Percentiles rank a stretch among this genome's conserved stretches.
Evolutionary conservation across 2,329 filamentous ascomycete genomes (phyloP).

Genomic region (Colletotrichum ledebouriae): DNA sequence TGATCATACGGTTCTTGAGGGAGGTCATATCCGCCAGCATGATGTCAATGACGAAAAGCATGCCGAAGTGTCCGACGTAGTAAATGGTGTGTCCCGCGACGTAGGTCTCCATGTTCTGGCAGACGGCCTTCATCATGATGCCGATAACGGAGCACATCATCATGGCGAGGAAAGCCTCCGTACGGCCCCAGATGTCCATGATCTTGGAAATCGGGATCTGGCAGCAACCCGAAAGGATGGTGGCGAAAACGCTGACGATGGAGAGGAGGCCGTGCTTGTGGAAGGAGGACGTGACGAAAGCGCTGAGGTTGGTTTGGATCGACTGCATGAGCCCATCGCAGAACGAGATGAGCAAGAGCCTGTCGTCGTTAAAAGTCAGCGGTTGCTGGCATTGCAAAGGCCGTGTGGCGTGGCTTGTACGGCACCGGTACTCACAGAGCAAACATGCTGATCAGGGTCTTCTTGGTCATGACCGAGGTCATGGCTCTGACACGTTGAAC

Average conservation of each 20-base stretch:
- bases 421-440: conserved; percentile 51
- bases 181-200: conserved; percentile 63
- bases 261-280: conserved; percentile 73
- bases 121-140: conserved; percentile 74
- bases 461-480: conserved; percentile 48
- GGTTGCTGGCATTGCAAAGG: neutral
- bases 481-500: conserved; percentile 55
- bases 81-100: conserved; percentile 74
- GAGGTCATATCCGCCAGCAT: conserved; percentile 60
- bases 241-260: conserved; percentile 73
- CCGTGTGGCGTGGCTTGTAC: neutral
- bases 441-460: conserved; percentile 55
- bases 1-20: conserved; percentile 59
- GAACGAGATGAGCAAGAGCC: conserved; percentile 56
- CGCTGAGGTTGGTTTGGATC: conserved; percentile 55
- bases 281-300: conserved; percentile 72
- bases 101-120: conserved; percentile 69
- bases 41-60: conserved; percentile 57
- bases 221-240: conserved; percentile 55
- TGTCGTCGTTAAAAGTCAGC: conserved; percentile 39
- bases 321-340: conserved; percentile 52
- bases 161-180: conserved; percentile 59
- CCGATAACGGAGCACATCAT: conserved; percentile 62
- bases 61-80: conserved; percentile 66
- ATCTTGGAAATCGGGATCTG: conserved; percentile 61